Evolutionary conservation across 306 rosid species (phyloP), one percentile per base, ranked within the genome.

Genomic region (Inga oerstediana): DNA sequence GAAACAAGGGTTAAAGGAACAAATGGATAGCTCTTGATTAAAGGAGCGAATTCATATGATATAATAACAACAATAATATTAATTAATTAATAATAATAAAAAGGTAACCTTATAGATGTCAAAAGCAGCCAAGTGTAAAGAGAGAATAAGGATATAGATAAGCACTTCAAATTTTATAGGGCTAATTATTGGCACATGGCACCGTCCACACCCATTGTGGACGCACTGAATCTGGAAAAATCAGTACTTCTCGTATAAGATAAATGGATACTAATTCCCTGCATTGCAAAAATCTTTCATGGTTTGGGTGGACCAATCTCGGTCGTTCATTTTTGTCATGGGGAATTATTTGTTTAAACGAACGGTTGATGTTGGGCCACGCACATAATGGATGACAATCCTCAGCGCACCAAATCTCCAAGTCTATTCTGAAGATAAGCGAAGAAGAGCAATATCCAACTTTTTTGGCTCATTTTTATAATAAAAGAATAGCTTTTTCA

Each of bases 61-160:
- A 89, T 59, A 51, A 30, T 66, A 82, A 34, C 59, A 61, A n/a
- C 16, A 56, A 56, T 56, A 56, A 56, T 54, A 54, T 54, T 52
- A 20, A 16, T 54, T 54, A 16, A 19, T 15, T 52, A 52, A 27
- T 27, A 27, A 7, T 54, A 54, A 17, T 20, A 20, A 54, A 84
- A 62, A 76, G 32, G 7, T 22, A 75, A 3, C 0, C 68, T 70
- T 44, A 65, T 65, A 69, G 77, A 44, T 62, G 82, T 81, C 66
- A 83, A 79, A 74, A 61, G 75, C 30, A 19, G 85, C 69, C 71
- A 54, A 32, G 80, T 74, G 76, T 82, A 59, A 80, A 79, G 85
- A 54, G n/a, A 73, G 79, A 79, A 77, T 68, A 32, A 54, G 76
- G 78, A 78, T 49, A 85, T 78, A 70, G 84, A 86, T 74, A 70